Evolutionary conservation across 2,329 filamentous ascomycete species (phyloP), one percentile per base, ranked within the genome.

Genomic region (Aspergillus fijiensis): DNA sequence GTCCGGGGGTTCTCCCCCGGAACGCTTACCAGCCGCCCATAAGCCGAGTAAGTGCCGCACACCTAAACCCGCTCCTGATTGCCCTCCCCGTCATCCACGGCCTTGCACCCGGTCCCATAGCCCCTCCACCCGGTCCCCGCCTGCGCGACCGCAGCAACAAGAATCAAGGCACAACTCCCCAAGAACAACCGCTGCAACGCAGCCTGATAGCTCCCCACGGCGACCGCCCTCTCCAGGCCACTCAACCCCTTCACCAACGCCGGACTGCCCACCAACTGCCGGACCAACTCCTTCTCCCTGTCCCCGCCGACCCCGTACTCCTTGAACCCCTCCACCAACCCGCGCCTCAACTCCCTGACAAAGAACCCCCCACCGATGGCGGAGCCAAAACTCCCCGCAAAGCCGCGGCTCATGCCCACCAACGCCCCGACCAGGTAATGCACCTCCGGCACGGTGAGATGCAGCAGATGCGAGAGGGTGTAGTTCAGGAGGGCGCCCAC

Each of bases 321-420:
- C 4, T 74, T 71, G 64, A 91, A 92, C 0, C 86, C 85, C 0
- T 75, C 67, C n/a, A 81, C 78, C 1, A 94, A 78, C 0, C 80
- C 78, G 2, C 67, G 74, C 50, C 82, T 79, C 33, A 94, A 75
- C 1, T 85, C 79, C 5, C 90, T 83, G 47, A 84, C 81, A 70
- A 93, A 94, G 56, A 90, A 80, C 0, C 91, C 91, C 2, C 91
- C 91, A 2, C 90, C 90, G 51, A 94, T 89, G 0, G 91, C 86
- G 1, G 88, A 89, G 2, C 91, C 91, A 67, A 96, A 95, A 55
- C 87, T 89, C 14, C 90, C 90, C 0, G 90, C 89, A 64, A 95
- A 93, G 5, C 90, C 90, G 4, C 92, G 84, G 75, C 94, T 94
- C 0, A 91, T 96, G 29, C 88, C 86, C 4, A 94, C 76, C 48